phyloP scores from a whole-genome alignment of 2,329 filamentous ascomycete genomes.

The Cladophialophora carrionii region DNA sequence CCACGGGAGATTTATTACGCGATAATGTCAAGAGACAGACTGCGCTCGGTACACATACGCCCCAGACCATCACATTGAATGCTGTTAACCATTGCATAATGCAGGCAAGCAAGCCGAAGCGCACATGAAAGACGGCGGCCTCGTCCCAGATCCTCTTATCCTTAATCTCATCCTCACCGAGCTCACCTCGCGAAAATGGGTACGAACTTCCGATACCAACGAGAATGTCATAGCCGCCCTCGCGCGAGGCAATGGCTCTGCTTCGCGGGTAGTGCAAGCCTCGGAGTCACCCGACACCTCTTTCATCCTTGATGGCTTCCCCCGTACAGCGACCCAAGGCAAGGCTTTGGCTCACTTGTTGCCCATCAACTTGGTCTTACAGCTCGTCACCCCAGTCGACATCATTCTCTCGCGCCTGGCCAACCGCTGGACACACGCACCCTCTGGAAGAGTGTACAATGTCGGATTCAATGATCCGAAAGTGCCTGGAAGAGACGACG shows the following conservation, averaged over 20 bases:
- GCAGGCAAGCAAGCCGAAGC: slow-evolving; percentile 86
- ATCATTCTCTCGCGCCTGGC: slow-evolving; percentile 89
- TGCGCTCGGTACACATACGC: slow-evolving; percentile 67
- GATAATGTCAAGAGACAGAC: slow-evolving; percentile 90
- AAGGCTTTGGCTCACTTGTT: slow-evolving; percentile 75
- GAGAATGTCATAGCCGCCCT: slow-evolving; percentile 42
- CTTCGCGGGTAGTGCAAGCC: slow-evolving; percentile 39
- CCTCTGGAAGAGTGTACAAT: slow-evolving; percentile 92
- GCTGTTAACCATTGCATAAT: slow-evolving; percentile 34
- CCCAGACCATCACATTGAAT: background rate
- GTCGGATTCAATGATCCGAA: slow-evolving; percentile 87
- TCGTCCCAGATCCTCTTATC: slow-evolving; percentile 92
- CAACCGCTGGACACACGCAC: slow-evolving; percentile 89
- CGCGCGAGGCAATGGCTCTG: slow-evolving; percentile 50
- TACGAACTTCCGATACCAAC: slow-evolving; percentile 52
- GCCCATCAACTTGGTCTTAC: slow-evolving; percentile 93
- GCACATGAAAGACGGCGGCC: slow-evolving; percentile 81
- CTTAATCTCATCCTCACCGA: slow-evolving; percentile 90
- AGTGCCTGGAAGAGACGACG: slow-evolving; percentile 78
- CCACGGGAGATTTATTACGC: slow-evolving; percentile 87
- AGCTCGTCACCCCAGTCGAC: slow-evolving; percentile 78
- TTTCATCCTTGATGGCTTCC: slow-evolving; percentile 95
- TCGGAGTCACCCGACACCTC: slow-evolving; percentile 75
- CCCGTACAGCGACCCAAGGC: slow-evolving; percentile 82
- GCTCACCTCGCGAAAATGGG: slow-evolving; percentile 82